Evolutionary conservation across 176 grass and related monocot species (phyloP), one percentile per base, ranked within the genome.

Genomic region (Oryza longistaminata): DNA sequence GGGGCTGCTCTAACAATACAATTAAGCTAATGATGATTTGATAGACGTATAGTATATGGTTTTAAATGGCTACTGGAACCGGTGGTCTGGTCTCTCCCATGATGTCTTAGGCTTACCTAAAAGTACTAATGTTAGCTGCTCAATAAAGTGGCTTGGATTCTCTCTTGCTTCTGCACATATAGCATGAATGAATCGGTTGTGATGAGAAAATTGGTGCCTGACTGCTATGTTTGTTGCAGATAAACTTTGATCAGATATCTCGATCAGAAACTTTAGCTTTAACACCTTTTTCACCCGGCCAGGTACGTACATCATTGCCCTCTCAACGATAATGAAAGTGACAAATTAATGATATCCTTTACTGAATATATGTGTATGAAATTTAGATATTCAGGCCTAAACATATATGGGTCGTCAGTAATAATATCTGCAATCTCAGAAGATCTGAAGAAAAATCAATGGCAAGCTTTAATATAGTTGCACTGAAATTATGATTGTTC

Each of bases 71-170:
- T 74, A 73, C 58, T 17, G 60, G 87, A 88, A 76, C 81, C 33
- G 75, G 81, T 88, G 64, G 46, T 24, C 8, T 61, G 50, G 46
- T 61, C 8, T 62, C 40, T 46, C 70, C 3, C 3, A 1, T 88
- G 81, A 88, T 84, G 87, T 67, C 58, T 37, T 35, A 68, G 61
- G 61, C 87, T 73, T 69, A 80, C 87, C 87, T 79, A 88, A 33
- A 73, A 68, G 31, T 6, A 27, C 7, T 48, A 7, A n/a, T 7
- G 43, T 24, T 62, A 13, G 19, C 72, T 35, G 71, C 44, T 39
- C 27, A 34, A 15, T 77, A 11, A 84, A 73, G 35, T 15, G 49
- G 49, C 14, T 35, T 35, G 5, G 68, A 45, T 73, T 68, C 76
- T 65, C 25, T 14, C 6, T 10, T 33, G 66, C 52, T 61, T 69